Evolutionary conservation across 306 rosid genomes (phyloP).

Genomic region (Dicorynia guianensis): DNA sequence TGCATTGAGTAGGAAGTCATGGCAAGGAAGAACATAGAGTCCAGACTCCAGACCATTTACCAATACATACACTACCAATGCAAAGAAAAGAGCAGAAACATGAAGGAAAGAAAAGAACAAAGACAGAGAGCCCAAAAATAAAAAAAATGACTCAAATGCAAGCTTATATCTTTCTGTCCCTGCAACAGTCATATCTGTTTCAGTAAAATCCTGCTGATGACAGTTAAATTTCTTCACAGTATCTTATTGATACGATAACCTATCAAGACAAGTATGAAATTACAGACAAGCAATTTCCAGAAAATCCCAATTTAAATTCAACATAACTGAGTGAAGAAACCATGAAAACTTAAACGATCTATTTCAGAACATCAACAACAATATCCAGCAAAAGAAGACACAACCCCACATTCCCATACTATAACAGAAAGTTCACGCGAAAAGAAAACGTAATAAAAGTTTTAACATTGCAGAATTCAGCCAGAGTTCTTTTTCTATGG

Average conservation of each 20-base stretch:
- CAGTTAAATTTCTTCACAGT: background rate
- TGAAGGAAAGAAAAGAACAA: too few relatives aligned
- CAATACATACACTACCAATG: background rate
- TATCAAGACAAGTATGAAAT: slow-evolving; percentile 1
- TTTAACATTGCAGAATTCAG: background rate
- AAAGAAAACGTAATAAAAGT: too few relatives aligned
- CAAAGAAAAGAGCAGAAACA: too few relatives aligned
- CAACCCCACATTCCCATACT: background rate
- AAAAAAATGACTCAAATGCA: too few relatives aligned
- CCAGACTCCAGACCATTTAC: too few relatives aligned
- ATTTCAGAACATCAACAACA: slow-evolving; percentile 7
- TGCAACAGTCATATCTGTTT: background rate
- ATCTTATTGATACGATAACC: background rate
- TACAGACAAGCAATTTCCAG: background rate
- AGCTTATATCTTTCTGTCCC: too few relatives aligned
- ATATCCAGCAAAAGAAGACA: background rate
- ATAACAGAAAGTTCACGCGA: background rate
- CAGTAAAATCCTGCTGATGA: background rate
- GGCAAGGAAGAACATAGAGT: background rate
- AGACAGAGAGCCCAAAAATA: too few relatives aligned
- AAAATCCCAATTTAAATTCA: slow-evolving; percentile 24
- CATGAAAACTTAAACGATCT: background rate
- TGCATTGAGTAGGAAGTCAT: background rate
- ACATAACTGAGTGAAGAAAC: background rate
- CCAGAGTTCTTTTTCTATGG: background rate